Evolutionary conservation across 768 basidiomycete genomes (phyloP), one percentile per base, ranked within the genome.

Genomic region (Mycena chlorophos): DNA sequence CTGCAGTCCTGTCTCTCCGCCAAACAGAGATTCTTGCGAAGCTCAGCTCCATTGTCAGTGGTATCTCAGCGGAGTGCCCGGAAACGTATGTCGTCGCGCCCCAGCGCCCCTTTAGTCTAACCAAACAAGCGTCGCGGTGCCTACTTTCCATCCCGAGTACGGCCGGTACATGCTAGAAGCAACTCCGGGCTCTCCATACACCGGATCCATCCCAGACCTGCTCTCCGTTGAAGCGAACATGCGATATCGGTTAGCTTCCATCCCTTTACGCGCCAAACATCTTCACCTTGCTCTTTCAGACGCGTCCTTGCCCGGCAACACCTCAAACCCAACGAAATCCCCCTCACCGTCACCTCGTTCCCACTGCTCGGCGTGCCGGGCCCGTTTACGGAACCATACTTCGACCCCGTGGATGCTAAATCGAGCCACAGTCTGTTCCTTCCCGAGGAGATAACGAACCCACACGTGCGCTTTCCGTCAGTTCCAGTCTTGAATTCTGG

Each of bases 121-220:
- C 39, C 49, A 30, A 46, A 6, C 27, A 56, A 93, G 89, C 31
- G 75, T 85, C 40, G 78, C 85, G 2, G 82, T 93, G 23, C 97
- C 97, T 2, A 89, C 87, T 13, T 98, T 95, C 67, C 97, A 98
- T 68, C 96, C 96, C 17, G 97, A 99, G 72, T 99, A 98, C 75
- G 97, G 97, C 37, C 83, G 95, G 34, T 98, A 91, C 75, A 99
- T 99, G 97, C 81, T 99, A 50, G 97, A 99, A 70, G 94, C 94
- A 2, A 99, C 96, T 0, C 97, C 97, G 0, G 97, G 97, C 2
- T 85, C 87, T 47, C 97, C 97, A 2, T 98, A 98, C 74, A 89
- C 91, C 4, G 94, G 92, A 10, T 87, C 83, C 16, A 84, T 98
- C 37, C 78, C 80, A 23, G 94, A 96, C 70, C 80, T 98, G 19